Evolutionary conservation across 75 land plant species (phyloP), one percentile per base, ranked within the genome.

Genomic region (Picea glauca): DNA sequence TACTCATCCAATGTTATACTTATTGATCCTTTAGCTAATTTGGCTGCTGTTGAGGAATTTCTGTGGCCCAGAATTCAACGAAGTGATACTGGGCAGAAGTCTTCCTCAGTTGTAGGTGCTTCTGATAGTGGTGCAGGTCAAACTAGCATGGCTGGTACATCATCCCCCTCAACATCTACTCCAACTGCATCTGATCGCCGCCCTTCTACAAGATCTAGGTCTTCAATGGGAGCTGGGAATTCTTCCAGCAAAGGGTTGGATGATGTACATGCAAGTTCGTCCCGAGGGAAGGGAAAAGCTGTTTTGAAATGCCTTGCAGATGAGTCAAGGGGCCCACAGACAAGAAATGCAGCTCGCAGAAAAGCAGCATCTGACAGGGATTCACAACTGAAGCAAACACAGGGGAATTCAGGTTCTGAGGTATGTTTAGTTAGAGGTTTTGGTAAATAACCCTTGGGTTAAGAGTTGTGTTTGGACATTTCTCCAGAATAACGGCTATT

Each of bases 311-410:
- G 91, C 75, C 63, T 88, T 50, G 82, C 81, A 64, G 91, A 86
- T 73, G 98, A 90, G 20, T 59, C 63, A 13, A 85, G 79, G 76
- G 98, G 98, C 7, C 96, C 98, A 18, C 92, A 98, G 85, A 95
- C 99, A 57, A 91, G 99, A 84, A 94, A 88, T 88, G 87, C 99
- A 67, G 88, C 93, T 31, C 94, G 98, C 18, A 88, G 94, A 86
- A 88, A 84, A 78, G 98, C 91, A 67, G 87, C 92, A 76, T 85
- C 90, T 23, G 91, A 88, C 7, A 88, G 85, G 59, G 88, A 91
- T 58, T 77, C 90, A 66, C 85, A 85, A 78, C 60, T 82, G 76
- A 93, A 98, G 74, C 86, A 85, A 61, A 81, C 76, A 23, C 78
- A 82, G 56, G 87, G 79, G 5, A 88, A 87, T 40, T 78, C 89